Conservation (phyloP, 2,329 filamentous ascomycete genomes). For the Xylariaceae sp. region DNA sequence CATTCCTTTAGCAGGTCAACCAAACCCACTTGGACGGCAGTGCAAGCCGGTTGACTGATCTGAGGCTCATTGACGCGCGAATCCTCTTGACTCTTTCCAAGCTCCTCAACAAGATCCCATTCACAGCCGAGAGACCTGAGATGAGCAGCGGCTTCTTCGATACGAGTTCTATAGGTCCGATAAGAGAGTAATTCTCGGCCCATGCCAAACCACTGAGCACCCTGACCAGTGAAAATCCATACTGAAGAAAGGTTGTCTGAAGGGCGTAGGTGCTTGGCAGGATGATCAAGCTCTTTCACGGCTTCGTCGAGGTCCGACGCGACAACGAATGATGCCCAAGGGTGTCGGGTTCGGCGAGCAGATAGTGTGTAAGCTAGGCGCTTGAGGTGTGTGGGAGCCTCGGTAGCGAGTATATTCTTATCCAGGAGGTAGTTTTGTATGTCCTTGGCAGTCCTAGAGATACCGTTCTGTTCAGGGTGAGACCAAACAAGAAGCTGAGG, state of each 20-base stretch:
- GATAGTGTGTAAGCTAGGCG: constrained; percentile 25
- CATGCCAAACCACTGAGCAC: constrained; percentile 31
- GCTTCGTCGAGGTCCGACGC: constrained; percentile 23
- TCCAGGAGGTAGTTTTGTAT: constrained; percentile 23
- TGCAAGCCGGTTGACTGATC: constrained; percentile 28
- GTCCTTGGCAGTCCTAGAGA: constrained; percentile 22
- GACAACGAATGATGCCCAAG: constrained; percentile 27
- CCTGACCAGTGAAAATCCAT: constrained; percentile 30
- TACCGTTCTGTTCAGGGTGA: constrained; percentile 27
- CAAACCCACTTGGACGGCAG: constrained; percentile 26
- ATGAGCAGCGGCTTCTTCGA: constrained; percentile 26
- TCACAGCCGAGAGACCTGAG: constrained; percentile 25
- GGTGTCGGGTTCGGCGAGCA: constrained; percentile 23
- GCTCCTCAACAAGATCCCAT: constrained; percentile 27
- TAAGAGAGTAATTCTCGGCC: constrained; percentile 30
- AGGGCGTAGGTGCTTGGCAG: constrained; percentile 24
- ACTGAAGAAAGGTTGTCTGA: constrained; percentile 21
- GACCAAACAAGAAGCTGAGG: constrained; percentile 28
- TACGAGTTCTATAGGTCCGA: constrained; percentile 23
- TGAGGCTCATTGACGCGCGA: constrained; percentile 29
- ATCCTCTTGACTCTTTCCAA: constrained; percentile 21
- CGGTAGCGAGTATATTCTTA: constrained; percentile 16
- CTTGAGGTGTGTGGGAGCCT: constrained; percentile 21
- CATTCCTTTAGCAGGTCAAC: constrained; percentile 28
- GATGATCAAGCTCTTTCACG: constrained; percentile 19